Evolutionary conservation across 2,329 filamentous ascomycete genomes (phyloP), one percentile per base, ranked within the genome.

Genomic region (Hymenoscyphus occultus): DNA sequence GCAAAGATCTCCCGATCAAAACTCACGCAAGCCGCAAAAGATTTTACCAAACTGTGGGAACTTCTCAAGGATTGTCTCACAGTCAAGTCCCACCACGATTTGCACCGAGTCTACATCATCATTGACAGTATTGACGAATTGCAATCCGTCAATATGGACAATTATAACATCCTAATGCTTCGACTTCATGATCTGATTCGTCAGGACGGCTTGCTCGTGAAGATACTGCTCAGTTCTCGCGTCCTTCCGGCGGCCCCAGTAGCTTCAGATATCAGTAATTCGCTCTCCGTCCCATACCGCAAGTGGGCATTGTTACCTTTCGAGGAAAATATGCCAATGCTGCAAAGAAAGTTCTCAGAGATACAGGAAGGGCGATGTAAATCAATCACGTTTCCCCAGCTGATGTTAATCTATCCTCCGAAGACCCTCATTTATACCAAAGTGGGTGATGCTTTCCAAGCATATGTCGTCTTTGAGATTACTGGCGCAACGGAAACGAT

Each of bases 91-190:
- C 19, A 28, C 45, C 22, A 7, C 6, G 16, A 22, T 7, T 10
- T 22, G n/a, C 12, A 59, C 16, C 12, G 32, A 5, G 35, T 59
- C 4, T 60, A 31, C 10, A 60, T 60, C 10, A 39, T 60, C n/a
- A 60, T 60, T 14, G 39, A 48, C n/a, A 60, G 59, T 32, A 60
- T 60, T 60, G 59, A 60, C n/a, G 22, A 45, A 7, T 28, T 60
- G 14, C 12, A 5, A 22, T 6, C 14, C 12, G n/a, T 2, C 59
- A 31, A 48, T 14, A 16, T n/a, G 10, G n/a, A 60, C 22, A 39
- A 28, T 31, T 42, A 48, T 9, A 22, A 60, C 1, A 6, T 48
- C 19, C 9, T 60, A 3, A 22, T 60, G 40, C 10, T 13, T 28
- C 22, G 19, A 16, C 39, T 60, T 2, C 45, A 60, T 35, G 14